These are phyloP conservation scores for Naganishia sp. DNA, from an alignment of 1,284 basidiomycete genomes.

Conservation along the genomic window DNA sequence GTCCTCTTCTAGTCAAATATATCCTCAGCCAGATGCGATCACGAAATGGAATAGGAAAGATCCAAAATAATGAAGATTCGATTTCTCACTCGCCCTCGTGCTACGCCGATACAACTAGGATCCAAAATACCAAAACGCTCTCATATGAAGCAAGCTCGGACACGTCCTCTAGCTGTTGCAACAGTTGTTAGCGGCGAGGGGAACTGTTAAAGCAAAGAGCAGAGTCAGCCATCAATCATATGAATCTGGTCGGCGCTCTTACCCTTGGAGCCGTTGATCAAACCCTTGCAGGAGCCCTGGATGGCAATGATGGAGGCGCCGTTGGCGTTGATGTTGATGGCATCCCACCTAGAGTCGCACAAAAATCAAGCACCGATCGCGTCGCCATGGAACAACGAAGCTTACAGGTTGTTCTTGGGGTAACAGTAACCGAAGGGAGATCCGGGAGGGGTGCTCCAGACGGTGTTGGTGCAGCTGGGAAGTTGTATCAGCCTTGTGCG, in stretches of 20 bases:
- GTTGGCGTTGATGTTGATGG: conserved; percentile 15
- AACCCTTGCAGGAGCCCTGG: neutral
- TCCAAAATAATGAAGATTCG: neutral
- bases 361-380: neutral
- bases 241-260: neutral
- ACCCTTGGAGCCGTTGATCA: conserved; percentile 10
- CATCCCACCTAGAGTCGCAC: neutral
- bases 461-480: conserved; percentile 21
- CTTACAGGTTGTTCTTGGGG: conserved; percentile 21
- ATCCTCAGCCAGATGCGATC: too few species aligned
- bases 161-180: conserved; percentile 2
- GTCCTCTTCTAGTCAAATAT: too few species aligned
- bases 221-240: neutral
- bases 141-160: neutral
- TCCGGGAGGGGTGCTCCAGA: neutral
- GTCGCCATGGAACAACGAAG: neutral
- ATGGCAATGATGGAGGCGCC: neutral
- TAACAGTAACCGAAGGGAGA: conserved; percentile 11
- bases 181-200: conserved; percentile 10
- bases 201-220: neutral
- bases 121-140: neutral
- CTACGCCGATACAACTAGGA: neutral
- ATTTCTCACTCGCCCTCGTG: neutral
- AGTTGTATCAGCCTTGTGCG: neutral
- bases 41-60: neutral